These are phyloP conservation scores for Pleurotus sapidus DNA, from an alignment of 768 basidiomycete genomes.

Conservation along the genomic window DNA sequence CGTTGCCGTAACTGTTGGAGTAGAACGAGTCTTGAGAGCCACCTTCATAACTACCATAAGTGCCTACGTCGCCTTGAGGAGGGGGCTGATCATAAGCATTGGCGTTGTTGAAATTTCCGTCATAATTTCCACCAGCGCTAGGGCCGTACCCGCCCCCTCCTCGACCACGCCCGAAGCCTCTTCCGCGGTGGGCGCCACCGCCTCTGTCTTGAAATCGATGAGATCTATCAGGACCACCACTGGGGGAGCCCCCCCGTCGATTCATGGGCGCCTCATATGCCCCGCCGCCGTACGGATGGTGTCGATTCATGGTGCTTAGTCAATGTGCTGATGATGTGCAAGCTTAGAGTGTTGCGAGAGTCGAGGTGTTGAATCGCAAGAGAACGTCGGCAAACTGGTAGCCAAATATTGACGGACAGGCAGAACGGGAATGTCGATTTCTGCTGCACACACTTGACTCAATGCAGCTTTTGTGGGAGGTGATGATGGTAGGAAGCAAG, in stretches of 20 bases:
- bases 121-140: slow-evolving; percentile 51
- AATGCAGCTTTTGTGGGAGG: slow-evolving; percentile 13
- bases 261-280: slow-evolving; percentile 51
- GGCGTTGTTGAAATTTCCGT: slow-evolving; percentile 47
- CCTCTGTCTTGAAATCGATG: slow-evolving; percentile 60
- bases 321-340: slow-evolving; percentile 4
- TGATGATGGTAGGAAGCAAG: slow-evolving; percentile 35
- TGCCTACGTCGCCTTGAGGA: slow-evolving; percentile 55
- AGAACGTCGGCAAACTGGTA: not conserved
- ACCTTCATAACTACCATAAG: slow-evolving; percentile 70
- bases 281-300: slow-evolving; percentile 76
- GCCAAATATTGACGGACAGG: not conserved
- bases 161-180: slow-evolving; percentile 44
- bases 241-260: slow-evolving; percentile 64
- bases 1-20: slow-evolving; percentile 62
- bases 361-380: not conserved
- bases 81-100: slow-evolving; percentile 68
- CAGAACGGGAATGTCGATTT: not conserved
- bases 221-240: slow-evolving; percentile 72
- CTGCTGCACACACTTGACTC: slow-evolving; percentile 11
- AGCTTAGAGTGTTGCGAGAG: slow-evolving; percentile 1
- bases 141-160: slow-evolving; percentile 40
- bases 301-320: slow-evolving; percentile 69
- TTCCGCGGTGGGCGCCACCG: slow-evolving; percentile 44
- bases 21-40: slow-evolving; percentile 60